A percentile compares a stretch with the other conserved stretches of the same genome.
phyloP scores from a whole-genome alignment of 352 stramenopile genomes.

The Blastocystis sp. region DNA sequence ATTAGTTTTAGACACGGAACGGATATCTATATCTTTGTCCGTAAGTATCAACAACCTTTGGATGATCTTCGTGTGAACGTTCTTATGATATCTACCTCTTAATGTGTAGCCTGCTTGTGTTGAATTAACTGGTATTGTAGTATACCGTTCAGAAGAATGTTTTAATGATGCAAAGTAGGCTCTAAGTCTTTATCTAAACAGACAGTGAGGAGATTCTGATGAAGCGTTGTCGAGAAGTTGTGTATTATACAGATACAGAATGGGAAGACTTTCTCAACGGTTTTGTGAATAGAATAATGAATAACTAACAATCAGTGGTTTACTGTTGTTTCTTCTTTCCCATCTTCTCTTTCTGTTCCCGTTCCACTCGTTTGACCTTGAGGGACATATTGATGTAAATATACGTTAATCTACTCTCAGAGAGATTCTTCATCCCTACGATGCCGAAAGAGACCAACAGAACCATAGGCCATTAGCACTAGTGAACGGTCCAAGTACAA shows the following conservation, averaged over 20 bases:
- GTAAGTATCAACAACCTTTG: conserved; percentile 32
- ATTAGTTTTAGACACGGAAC: conserved; percentile 10
- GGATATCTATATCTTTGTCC: conserved; percentile 43
- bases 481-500: conserved; percentile 40
- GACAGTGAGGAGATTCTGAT: conserved; percentile 42
- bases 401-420: conserved; percentile 4
- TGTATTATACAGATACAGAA: not conserved
- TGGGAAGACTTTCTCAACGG: not conserved
- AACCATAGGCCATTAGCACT: conserved; percentile 46
- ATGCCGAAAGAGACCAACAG: conserved; percentile 39
- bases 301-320: not conserved
- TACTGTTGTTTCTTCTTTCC: conserved; percentile 65
- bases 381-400: conserved; percentile 56
- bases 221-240: conserved; percentile 20
- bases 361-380: not conserved
- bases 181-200: not conserved
- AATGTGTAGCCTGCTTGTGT: conserved; percentile 30
- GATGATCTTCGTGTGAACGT: conserved; percentile 37
- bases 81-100: not conserved
- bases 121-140: conserved; percentile 38
- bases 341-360: conserved; percentile 17
- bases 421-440: not conserved
- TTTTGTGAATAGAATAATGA: conserved; percentile 7
- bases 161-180: conserved; percentile 37
- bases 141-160: conserved; percentile 31